These are phyloP conservation scores for Heliosperma pusillum DNA, from an alignment of 148 eudicot species.

Conservation along the genomic window DNA sequence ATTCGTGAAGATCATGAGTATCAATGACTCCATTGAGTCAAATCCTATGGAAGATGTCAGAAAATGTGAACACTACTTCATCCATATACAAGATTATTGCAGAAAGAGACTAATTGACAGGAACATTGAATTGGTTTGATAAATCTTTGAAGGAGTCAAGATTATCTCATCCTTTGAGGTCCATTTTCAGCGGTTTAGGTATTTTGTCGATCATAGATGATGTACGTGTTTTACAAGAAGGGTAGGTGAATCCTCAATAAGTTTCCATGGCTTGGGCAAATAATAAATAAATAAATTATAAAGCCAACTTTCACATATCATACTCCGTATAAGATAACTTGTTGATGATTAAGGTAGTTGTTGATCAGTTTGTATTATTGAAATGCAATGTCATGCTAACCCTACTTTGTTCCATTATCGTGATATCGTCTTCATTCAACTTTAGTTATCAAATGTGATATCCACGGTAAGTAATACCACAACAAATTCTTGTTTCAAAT, in stretches of 20 bases:
- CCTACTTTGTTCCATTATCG: no score
- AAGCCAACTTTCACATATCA: background rate
- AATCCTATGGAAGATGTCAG: background rate
- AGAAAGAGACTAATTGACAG: background rate
- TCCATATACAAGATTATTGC: background rate
- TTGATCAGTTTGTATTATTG: background rate
- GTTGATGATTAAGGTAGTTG: background rate
- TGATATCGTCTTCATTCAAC: no score
- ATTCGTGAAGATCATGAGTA: background rate
- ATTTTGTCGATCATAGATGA: conserved; percentile 5
- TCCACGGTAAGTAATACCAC: no score
- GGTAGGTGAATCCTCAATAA: background rate
- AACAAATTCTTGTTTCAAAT: no score
- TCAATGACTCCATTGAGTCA: background rate
- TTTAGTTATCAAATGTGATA: no score
- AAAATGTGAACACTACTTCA: background rate
- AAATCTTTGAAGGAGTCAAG: background rate
- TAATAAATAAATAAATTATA: background rate
- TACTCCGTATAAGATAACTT: background rate
- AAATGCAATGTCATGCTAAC: background rate
- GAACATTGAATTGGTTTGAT: background rate
- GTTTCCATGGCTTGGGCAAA: conserved; percentile 1
- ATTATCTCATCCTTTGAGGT: background rate
- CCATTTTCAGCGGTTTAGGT: conserved; percentile 5
- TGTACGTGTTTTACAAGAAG: background rate